Base-by-base conservation (phyloP, 805 yeast genomes). In the Wickerhamomyces canadensis region DNA sequence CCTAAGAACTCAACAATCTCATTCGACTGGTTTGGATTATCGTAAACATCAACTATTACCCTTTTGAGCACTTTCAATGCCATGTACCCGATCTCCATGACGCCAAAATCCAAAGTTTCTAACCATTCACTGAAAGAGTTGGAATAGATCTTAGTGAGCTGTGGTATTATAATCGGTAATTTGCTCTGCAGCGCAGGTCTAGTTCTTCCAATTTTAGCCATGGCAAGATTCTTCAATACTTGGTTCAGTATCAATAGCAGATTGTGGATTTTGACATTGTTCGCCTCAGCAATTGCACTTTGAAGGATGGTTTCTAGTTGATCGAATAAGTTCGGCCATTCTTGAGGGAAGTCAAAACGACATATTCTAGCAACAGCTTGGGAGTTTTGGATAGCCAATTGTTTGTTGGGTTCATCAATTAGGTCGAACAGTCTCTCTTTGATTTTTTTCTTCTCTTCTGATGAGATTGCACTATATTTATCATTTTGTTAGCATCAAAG, bases 321-420 rank as follows among this genome's bases (percentile, higher is more conserved):
- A 39, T 84, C 89, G 52, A 93, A 83, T 15, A 93, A 55, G 3
- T 71, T 59, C 0, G 94, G 88, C 97, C 97, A 93, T 32, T 81
- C 88, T 2, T 64, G 58, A 0, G 98, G 97, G 55, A 85, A 93
- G 51, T 93, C 98, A 39, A 77, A 67, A 35, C 97, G 64, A 19
- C 84, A 82, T 19, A 93, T 83, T 42, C 80, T 68, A 1, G 95
- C 80, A 6, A 84, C 67, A 0, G 94, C 80, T 45, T 84, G 83
- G 0, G 97, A 94, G 55, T 85, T 84, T 61, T 93, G 98, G 22
- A 83, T 72, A 22, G 82, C 64, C 41, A 91, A 66, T 53, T 80
- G 93, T 41, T 73, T 76, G 50, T 86, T 85, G 35, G 80, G 76
- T 52, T 85, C 95, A 43, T 71, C 73, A 12, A 85, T 54, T 31